phyloP scores from a whole-genome alignment of 2,329 filamentous ascomycete genomes.

The Colletotrichum phormii region DNA sequence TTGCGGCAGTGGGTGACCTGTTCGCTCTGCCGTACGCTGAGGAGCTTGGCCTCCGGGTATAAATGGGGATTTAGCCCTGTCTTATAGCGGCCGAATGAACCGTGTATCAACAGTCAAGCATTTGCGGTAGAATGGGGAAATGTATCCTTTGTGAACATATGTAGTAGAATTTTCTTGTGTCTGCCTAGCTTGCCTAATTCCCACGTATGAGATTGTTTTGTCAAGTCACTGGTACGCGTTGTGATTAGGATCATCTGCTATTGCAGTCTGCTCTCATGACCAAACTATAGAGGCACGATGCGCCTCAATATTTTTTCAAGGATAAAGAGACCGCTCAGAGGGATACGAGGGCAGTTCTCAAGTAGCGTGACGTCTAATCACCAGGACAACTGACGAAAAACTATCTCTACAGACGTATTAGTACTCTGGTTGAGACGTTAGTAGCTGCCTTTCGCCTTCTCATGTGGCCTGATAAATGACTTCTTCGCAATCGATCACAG shows the following conservation, averaged over 20 bases:
- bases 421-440: background rate
- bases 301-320: background rate
- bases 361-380: background rate
- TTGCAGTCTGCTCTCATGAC: background rate
- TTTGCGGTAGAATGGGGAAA: conserved; percentile 50
- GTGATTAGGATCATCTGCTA: background rate
- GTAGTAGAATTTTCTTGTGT: conserved; percentile 52
- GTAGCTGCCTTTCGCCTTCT: background rate
- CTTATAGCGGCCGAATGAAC: conserved; percentile 41
- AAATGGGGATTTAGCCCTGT: conserved; percentile 56
- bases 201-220: conserved; percentile 11
- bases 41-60: conserved; percentile 95
- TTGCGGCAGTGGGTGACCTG: conserved; percentile 91
- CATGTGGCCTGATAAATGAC: no score
- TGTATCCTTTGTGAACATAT: conserved; percentile 58
- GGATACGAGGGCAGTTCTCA: background rate
- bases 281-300: background rate
- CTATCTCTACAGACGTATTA: background rate
- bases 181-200: conserved; percentile 36
- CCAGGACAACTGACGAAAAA: background rate
- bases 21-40: conserved; percentile 91
- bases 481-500: no score
- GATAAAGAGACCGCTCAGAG: background rate
- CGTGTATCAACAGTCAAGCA: conserved; percentile 57
- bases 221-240: background rate